phyloP scores from a whole-genome alignment of 1,284 basidiomycete genomes.

The Moesziomyces sp. region DNA sequence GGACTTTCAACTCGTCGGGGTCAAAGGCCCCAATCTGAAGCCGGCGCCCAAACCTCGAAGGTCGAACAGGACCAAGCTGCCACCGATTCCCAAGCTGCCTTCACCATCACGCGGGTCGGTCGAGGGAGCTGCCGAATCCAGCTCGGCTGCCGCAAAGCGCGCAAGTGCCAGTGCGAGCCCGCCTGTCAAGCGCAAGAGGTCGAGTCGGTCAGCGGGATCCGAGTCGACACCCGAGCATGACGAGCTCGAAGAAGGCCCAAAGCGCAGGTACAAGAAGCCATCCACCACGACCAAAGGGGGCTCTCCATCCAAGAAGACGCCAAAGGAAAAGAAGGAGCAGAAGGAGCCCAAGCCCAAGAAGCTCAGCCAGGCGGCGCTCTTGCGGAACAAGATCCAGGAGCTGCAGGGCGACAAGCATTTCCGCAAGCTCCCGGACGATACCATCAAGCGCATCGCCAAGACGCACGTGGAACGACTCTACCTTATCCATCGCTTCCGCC shows the following conservation, averaged over 20 bases:
- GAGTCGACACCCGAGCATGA: conserved; percentile 9
- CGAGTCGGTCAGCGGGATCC: conserved; percentile 4
- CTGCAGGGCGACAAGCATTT: conserved; percentile 28
- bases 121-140: conserved; percentile 1
- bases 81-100: conserved; percentile 14
- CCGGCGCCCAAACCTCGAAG: conserved; percentile 4
- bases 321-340: conserved; percentile 3
- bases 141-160: conserved; percentile 1
- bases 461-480: conserved; percentile 31
- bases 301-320: not conserved
- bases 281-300: conserved; percentile 1
- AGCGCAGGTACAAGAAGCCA: conserved; percentile 23
- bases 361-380: conserved; percentile 12
- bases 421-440: conserved; percentile 19
- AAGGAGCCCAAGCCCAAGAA: conserved; percentile 33
- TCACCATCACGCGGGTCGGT: conserved; percentile 1
- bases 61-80: conserved; percentile 16
- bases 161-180: not conserved
- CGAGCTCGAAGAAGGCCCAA: conserved; percentile 31
- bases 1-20: conserved; percentile 10
- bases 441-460: conserved; percentile 34
- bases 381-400: conserved; percentile 29
- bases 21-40: conserved; percentile 7
- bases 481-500: conserved; percentile 33
- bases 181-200: conserved; percentile 11